phyloP scores from a whole-genome alignment of 768 basidiomycete species.

The Cubamyces sp. region DNA sequence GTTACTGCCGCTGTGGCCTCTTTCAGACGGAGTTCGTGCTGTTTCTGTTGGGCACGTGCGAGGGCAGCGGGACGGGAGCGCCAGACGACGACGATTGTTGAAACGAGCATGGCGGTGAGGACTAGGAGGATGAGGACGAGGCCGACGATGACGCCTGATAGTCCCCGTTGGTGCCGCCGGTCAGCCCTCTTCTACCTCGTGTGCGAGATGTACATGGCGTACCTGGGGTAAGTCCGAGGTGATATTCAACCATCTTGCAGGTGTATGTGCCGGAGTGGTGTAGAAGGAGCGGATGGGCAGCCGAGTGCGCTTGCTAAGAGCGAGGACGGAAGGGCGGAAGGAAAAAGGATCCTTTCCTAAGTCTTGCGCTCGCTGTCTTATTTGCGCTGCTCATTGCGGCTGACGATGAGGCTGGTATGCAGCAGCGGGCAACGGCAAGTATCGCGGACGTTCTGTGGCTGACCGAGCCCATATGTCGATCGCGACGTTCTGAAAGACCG shows the following conservation, averaged over 20 bases:
- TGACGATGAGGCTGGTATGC: constrained; percentile 2
- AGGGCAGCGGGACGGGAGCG: constrained; percentile 21
- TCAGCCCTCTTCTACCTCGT: too few relatives aligned
- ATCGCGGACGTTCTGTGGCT: not conserved
- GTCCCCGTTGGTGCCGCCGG: not conserved
- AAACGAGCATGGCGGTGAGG: constrained; percentile 20
- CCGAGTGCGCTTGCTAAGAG: not conserved
- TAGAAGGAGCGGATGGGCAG: not conserved
- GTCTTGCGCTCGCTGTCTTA: not conserved
- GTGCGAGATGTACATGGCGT: not conserved
- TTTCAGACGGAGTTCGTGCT: not conserved
- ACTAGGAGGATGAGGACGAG: constrained; percentile 15
- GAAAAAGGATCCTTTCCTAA: not conserved
- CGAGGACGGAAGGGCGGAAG: not conserved
- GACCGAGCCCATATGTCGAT: not conserved
- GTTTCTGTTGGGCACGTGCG: constrained; percentile 6
- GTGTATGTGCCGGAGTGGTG: not conserved
- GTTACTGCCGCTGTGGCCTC: not conserved
- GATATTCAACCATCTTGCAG: constrained; percentile 19
- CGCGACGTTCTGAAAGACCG: not conserved
- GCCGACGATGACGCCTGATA: constrained; percentile 22
- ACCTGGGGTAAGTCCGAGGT: constrained; percentile 24
- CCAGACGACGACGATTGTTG: constrained; percentile 23
- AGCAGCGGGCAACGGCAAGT: not conserved
- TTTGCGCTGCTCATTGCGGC: constrained; percentile 11